Conservation (phyloP, 2,329 filamentous ascomycete genomes). For the Emergomyces africanus region DNA sequence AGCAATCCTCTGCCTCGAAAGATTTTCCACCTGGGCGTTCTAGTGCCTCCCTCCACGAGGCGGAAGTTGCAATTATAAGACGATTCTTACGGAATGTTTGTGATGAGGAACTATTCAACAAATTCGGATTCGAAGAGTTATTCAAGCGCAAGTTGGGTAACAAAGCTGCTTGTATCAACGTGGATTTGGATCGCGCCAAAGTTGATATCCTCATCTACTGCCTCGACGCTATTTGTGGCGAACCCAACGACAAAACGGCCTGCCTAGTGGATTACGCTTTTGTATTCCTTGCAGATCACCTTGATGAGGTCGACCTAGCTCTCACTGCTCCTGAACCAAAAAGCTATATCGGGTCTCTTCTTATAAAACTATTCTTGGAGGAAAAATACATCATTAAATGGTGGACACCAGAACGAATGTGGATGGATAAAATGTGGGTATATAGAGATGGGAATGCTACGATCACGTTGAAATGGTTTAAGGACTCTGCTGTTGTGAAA, state of each 20-base stretch:
- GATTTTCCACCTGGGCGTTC: neutral
- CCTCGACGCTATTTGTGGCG: constrained; percentile 6
- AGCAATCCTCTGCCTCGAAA: constrained; percentile 1
- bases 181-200: constrained; percentile 14
- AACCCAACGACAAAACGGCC: neutral
- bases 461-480: constrained; percentile 14
- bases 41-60: constrained; percentile 11
- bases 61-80: constrained; percentile 15
- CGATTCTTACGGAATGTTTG: constrained; percentile 17
- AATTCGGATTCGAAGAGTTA: constrained; percentile 18
- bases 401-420: constrained; percentile 12
- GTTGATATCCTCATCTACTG: constrained; percentile 3
- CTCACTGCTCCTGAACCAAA: constrained; percentile 13
- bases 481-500: constrained; percentile 17
- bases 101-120: constrained; percentile 14
- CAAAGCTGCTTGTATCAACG: constrained; percentile 10
- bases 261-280: constrained; percentile 5
- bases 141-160: constrained; percentile 14
- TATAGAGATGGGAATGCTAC: constrained; percentile 10
- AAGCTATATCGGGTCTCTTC: constrained; percentile 12
- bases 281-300: constrained; percentile 9
- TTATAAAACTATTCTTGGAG: constrained; percentile 15
- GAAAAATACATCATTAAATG: constrained; percentile 11
- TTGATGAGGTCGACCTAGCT: constrained; percentile 11
- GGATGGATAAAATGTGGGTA: constrained; percentile 11